Evolutionary conservation across 805 yeast species (phyloP), one percentile per base, ranked within the genome.

Genomic region (Crinitomyces ghanaensis): DNA sequence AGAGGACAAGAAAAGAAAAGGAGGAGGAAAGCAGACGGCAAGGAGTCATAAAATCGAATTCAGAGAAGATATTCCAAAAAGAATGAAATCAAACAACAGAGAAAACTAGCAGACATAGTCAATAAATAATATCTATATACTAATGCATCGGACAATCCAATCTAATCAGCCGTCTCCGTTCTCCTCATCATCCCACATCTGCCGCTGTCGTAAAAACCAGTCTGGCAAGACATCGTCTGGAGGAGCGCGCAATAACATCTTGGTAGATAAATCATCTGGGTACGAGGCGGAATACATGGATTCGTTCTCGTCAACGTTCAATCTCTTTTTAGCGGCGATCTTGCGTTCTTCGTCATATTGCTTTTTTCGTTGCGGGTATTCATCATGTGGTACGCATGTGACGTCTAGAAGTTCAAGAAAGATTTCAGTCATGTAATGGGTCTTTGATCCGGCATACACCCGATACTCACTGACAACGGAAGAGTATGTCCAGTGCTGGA

Each of bases 401-500:
- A 76, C 51, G 33, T 74, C 71, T 3, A 83, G 62, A 38, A 85
- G 54, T 49, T 88, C 97, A 29, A 88, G 57, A 45, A 80, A 84
- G 3, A 77, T 77, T 50, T 86, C 95, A 14, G 84, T 82, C 43
- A 69, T 72, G 51, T 84, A 85, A 46, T 76, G 84, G 29, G 78
- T 66, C 44, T 78, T 74, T 43, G 71, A 72, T 19, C 84, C 80
- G 14, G 82, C 65, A 54, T 74, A 81, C 6, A 81, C 64, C 34
- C 95, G 63, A 56, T 84, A 91, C 53, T 88, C 97, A 46, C 77
- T 78, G 15, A 85, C 69, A 4, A 88, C 73, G 13, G 93, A 77
- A 16, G 86, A 73, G 50, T 79, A 78, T 45, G 75, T 77, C 97
- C 96, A 88, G 56, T 79, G 79, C 55, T 83, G 91, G 25, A 86